Base-by-base conservation (phyloP, 352 stramenopile genomes). In the Globisporangium abappressorium region DNA sequence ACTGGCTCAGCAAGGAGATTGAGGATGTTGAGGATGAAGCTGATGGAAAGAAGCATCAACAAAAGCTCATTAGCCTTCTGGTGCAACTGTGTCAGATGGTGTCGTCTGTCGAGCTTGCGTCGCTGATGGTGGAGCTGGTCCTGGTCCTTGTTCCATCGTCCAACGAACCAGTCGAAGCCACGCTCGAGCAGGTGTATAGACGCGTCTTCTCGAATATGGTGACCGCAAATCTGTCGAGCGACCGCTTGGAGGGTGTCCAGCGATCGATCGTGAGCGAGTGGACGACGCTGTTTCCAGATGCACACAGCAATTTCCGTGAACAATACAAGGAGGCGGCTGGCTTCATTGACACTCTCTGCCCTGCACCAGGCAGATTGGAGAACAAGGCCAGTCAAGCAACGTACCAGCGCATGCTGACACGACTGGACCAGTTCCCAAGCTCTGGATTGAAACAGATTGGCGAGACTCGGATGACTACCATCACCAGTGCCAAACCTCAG, bases 371-470 rank as follows among this genome's bases (percentile, higher is more conserved):
- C 26, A 57, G 34, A 20, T 6, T 14, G 7, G 7, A 36, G 14
- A 30, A 41, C 28, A 43, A 30, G 12, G 3, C 6, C n/a, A 46
- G 9, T 18, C 4, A 26, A 9, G 26, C 22, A 33, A 26, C 69
- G 5, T 80, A 81, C 38, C 56, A 73, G 26, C 63, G 55, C 49
- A 51, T 77, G 38, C 53, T 85, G 6, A 60, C 56, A 18, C 61
- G 74, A 12, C 47, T 89, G 2, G 60, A 70, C 1, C 66, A 82
- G 46, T 75, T 72, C 14, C 69, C 81, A 38, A 79, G 73, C 26
- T 26, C 63, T n/a, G 43, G 70, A 11, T n/a, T 89, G 38, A 75
- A 76, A 58, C 68, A 75, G 22, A 70, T 81, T 26, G 75, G 59
- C 1, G 43, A 51, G 9, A 6, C 36, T 11, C 43, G 24, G 22